phyloP scores from a whole-genome alignment of 495 filamentous ascomycete genomes.

The Talaromyces trachyspermus region DNA sequence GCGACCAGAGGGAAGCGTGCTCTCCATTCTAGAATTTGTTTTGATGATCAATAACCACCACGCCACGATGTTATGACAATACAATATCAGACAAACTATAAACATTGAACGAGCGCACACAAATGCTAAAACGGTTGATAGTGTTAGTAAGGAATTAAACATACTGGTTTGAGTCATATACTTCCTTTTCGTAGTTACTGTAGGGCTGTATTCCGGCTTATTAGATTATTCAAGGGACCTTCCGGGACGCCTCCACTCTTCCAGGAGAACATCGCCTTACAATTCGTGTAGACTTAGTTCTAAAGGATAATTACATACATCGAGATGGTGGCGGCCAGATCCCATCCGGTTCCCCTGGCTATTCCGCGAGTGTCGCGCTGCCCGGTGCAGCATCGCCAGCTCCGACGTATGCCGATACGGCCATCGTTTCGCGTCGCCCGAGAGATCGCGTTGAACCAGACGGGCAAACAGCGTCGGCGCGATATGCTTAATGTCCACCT shows the following conservation, averaged over 20 bases:
- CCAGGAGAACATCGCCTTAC: too few species aligned
- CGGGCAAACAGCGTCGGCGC: conserved; percentile 12
- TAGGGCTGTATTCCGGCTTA: too few species aligned
- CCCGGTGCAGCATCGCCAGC: conserved; percentile 9
- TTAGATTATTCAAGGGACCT: too few species aligned
- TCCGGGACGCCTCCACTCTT: too few species aligned
- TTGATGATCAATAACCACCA: not conserved
- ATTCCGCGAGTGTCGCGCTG: conserved; percentile 1
- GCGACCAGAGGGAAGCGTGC: not conserved
- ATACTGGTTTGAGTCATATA: too few species aligned
- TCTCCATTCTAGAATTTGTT: not conserved
- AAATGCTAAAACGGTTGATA: too few species aligned
- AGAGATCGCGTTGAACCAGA: conserved; percentile 11
- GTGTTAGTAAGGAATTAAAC: too few species aligned
- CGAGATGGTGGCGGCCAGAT: conserved; percentile 14
- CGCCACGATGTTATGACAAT: too few species aligned
- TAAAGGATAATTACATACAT: not conserved
- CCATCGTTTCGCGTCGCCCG: conserved; percentile 8
- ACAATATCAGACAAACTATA: too few species aligned
- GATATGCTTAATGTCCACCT: conserved; percentile 14
- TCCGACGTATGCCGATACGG: conserved; percentile 12
- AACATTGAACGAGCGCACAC: too few species aligned
- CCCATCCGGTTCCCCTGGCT: conserved; percentile 3
- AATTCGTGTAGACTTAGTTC: too few species aligned
- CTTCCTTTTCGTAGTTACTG: too few species aligned